Evolutionary conservation across 768 basidiomycete species (phyloP), one percentile per base, ranked within the genome.

Genomic region (Cyclocybe cylindracea): DNA sequence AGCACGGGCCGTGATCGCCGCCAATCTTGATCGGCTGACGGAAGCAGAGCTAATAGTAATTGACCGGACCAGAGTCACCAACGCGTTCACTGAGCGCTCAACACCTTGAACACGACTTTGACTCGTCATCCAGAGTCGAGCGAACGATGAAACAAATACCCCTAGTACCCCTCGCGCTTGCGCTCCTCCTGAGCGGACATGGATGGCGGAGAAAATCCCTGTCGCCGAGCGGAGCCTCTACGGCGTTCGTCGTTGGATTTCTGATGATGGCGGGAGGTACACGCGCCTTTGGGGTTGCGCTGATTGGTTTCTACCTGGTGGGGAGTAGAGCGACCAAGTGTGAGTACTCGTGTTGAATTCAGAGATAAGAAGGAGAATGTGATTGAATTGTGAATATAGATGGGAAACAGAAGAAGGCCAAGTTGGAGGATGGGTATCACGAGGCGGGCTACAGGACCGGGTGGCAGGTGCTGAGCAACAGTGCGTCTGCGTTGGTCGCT

Each of bases 301-400:
- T 94, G 50, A 77, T 93, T 51, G 80, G 80, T 0, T 90, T n/a
- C 66, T 95, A 97, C 67, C 71, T 94, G 31, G 61, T 83, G 0
- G 94, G 86, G 4, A 89, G 89, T 54, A 79, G 82, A 42, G 94
- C 94, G 0, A 97, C 95, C 2, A 94, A 93, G 69, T 78, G 84
- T 84, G 60, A 60, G 84, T 74, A 2, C 13, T 7, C 33, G 13
- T 46, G 14, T 34, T 9, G 16, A 19, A 10, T 24, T 9, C 9
- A 39, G 46, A 39, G 7, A 47, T 39, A 39, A 51, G 33, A 32
- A n/a, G n/a, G n/a, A 31, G 33, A 39, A 16, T 13, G n/a, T 18
- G 7, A 34, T 29, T 31, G 8, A 39, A 34, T 3, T 14, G 7
- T 13, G 7, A n/a, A n/a, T 24, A 51, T 44, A 86, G 89, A 87